phyloP scores from a whole-genome alignment of 2,329 filamentous ascomycete species.

The Bipolaris bicolor region DNA sequence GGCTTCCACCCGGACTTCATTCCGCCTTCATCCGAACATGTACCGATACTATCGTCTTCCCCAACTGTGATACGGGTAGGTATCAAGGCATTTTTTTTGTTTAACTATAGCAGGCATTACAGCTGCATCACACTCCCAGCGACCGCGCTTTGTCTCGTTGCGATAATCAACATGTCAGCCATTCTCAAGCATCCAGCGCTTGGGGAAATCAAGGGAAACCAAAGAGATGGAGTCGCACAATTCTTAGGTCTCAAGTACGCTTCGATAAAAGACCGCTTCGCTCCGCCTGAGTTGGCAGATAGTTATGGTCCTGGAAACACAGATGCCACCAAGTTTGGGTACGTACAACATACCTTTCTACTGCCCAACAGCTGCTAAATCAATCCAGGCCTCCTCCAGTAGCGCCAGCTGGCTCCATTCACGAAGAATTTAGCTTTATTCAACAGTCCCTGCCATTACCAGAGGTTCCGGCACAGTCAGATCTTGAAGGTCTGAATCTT shows the following conservation, averaged over 20 bases:
- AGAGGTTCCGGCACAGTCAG: constrained; percentile 51
- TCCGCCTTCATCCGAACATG: background rate
- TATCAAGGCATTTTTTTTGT: background rate
- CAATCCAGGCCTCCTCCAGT: constrained; percentile 42
- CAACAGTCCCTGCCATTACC: constrained; percentile 54
- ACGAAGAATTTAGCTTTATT: constrained; percentile 57
- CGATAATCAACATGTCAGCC: constrained; percentile 25
- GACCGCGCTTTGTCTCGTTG: background rate
- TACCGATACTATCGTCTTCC: background rate
- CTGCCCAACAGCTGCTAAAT: background rate
- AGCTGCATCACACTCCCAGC: background rate
- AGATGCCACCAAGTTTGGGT: constrained; percentile 49
- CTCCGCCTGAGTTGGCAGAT: constrained; percentile 39
- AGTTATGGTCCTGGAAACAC: constrained; percentile 28
- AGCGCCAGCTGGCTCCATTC: constrained; percentile 50
- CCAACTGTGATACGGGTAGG: background rate
- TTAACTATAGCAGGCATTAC: background rate
- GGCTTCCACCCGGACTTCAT: no score
- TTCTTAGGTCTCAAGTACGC: constrained; percentile 51
- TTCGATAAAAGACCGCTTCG: constrained; percentile 47
- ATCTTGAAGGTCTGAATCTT: constrained; percentile 59
- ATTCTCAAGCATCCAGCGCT: constrained; percentile 29
- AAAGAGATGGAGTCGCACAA: constrained; percentile 35
- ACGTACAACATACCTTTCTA: background rate
- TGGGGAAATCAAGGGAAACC: constrained; percentile 36